Evolutionary conservation across 2,329 filamentous ascomycete genomes (phyloP).

Genomic region (Elsinoe arachidis): DNA sequence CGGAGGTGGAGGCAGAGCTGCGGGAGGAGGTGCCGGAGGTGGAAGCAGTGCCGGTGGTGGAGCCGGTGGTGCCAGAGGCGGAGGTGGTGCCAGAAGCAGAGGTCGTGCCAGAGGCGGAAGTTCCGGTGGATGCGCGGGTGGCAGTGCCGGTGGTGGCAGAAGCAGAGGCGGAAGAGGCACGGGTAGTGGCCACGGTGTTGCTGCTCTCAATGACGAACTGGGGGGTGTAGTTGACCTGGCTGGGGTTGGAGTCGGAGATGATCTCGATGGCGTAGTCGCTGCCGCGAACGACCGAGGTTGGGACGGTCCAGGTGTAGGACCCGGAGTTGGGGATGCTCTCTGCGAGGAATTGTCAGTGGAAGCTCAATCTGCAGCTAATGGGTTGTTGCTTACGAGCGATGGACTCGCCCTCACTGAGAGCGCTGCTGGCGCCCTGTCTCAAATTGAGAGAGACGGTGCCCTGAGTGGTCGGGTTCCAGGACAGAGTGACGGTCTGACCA

Average conservation of each 20-base stretch:
- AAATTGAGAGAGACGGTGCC: conserved; percentile 45
- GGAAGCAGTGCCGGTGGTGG: conserved; percentile 13
- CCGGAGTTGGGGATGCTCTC: conserved; percentile 42
- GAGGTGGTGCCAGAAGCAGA: conserved; percentile 4
- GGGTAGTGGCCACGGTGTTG: conserved; percentile 25
- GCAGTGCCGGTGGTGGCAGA: background rate
- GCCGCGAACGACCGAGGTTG: conserved; percentile 33
- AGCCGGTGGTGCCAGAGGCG: conserved; percentile 2
- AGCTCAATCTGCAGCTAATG: background rate
- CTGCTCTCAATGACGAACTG: conserved; percentile 42
- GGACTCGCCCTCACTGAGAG: conserved; percentile 31
- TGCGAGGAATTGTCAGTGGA: conserved; percentile 21
- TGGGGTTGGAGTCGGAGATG: conserved; percentile 37
- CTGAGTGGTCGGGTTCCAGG: conserved; percentile 42
- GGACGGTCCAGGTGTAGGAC: conserved; percentile 41
- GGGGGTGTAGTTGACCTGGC: conserved; percentile 44
- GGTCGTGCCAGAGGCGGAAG: conserved; percentile 17
- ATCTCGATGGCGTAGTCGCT: conserved; percentile 47
- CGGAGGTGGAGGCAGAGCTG: conserved; percentile 66
- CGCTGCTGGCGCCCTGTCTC: conserved; percentile 31
- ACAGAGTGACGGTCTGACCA: conserved; percentile 38
- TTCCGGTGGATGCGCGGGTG: background rate
- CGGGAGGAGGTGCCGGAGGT: conserved; percentile 55
- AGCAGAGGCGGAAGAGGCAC: background rate
- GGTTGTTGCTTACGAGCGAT: conserved; percentile 24